A percentile compares a stretch with the other conserved stretches of the same genome.
Evolutionary conservation across 441 rosid species (phyloP).

Genomic region (Erodium texanum): DNA sequence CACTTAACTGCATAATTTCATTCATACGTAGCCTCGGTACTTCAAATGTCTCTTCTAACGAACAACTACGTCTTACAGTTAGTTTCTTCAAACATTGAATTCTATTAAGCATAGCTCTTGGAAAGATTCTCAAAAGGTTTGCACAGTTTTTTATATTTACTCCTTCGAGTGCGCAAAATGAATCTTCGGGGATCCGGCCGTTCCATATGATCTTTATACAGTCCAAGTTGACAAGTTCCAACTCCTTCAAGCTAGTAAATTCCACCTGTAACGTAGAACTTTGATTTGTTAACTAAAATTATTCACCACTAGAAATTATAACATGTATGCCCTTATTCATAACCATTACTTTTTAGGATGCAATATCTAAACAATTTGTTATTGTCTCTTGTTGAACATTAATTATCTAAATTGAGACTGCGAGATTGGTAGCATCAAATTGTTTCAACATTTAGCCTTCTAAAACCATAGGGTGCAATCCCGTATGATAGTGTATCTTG

Average conservation of each 20-base stretch:
- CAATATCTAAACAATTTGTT: too few relatives aligned
- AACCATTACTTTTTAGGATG: too few relatives aligned
- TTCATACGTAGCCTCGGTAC: not conserved
- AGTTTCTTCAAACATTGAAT: not conserved
- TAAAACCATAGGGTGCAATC: too few relatives aligned
- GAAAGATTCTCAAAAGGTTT: not conserved
- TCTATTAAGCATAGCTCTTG: not conserved
- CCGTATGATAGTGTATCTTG: too few relatives aligned
- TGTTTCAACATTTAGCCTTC: too few relatives aligned
- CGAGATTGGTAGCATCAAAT: too few relatives aligned
- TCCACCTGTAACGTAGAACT: too few relatives aligned
- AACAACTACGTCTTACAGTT: not conserved
- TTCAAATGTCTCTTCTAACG: constrained; percentile 22
- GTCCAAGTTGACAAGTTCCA: not conserved
- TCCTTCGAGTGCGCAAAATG: not conserved
- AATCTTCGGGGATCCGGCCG: not conserved
- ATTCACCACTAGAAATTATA: too few relatives aligned
- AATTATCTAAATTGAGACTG: too few relatives aligned
- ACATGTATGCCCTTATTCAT: too few relatives aligned
- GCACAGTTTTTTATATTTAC: not conserved
- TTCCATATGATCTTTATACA: not conserved
- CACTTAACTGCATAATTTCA: not conserved
- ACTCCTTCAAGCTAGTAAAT: not conserved
- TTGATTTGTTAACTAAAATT: too few relatives aligned
- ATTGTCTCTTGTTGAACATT: too few relatives aligned